Conservation (phyloP, 306 rosid species). For the Chamaecrista fasciculata region DNA sequence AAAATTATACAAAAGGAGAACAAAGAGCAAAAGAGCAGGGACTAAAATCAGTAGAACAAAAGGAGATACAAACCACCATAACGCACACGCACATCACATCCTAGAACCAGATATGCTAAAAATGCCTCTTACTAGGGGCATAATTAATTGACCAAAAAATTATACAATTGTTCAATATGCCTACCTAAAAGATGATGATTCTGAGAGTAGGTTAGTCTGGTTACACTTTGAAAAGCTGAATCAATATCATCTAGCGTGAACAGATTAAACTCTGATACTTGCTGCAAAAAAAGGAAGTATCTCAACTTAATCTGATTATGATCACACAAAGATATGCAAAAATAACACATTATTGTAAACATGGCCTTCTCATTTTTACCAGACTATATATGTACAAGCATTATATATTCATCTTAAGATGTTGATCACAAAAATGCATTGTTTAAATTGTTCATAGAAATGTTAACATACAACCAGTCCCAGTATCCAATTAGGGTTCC, state of each 20-base stretch:
- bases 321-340: too few relatives aligned
- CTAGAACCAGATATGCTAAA: background rate
- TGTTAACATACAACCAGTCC: background rate
- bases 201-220: conserved; percentile 91
- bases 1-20: too few relatives aligned
- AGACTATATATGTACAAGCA: background rate
- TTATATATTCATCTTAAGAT: background rate
- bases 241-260: conserved; percentile 92
- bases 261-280: conserved; percentile 86
- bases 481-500: background rate
- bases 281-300: conserved; percentile 56
- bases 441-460: background rate
- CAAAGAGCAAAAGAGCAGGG: background rate
- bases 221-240: conserved; percentile 77
- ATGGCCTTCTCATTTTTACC: background rate
- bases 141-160: background rate
- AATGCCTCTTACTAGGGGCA: background rate
- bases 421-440: background rate
- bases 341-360: too few relatives aligned
- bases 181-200: conserved; percentile 88
- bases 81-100: conserved; percentile 15
- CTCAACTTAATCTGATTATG: conserved; percentile 20
- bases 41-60: background rate
- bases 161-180: background rate
- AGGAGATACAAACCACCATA: conserved; percentile 2